Conservation (phyloP, 768 basidiomycete genomes). For the Mycena floridula region DNA sequence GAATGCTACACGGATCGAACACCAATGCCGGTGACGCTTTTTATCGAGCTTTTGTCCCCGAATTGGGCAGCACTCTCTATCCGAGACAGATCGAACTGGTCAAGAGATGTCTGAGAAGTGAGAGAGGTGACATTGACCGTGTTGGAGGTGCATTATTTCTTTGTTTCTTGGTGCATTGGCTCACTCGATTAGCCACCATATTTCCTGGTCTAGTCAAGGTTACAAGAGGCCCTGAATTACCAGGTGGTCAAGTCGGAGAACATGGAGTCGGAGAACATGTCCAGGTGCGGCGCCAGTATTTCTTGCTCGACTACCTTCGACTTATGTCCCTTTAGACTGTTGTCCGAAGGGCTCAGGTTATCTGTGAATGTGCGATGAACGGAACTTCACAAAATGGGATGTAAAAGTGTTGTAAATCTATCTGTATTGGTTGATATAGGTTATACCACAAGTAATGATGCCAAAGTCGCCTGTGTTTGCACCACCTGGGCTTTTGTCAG, state of each 20-base stretch:
- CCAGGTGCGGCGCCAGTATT: too few relatives aligned
- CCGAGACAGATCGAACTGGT: conserved; percentile 80
- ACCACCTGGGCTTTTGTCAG: conserved; percentile 48
- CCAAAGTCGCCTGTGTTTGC: conserved; percentile 77
- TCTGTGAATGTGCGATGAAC: conserved; percentile 76
- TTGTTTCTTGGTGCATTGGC: too few relatives aligned
- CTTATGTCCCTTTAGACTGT: conserved; percentile 61
- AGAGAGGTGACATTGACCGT: conserved; percentile 63
- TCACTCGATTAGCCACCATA: too few relatives aligned
- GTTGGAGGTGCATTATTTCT: too few relatives aligned
- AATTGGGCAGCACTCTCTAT: conserved; percentile 67
- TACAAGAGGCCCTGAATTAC: conserved; percentile 31
- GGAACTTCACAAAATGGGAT: conserved; percentile 13
- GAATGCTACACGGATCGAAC: conserved; percentile 77
- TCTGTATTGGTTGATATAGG: conserved; percentile 16
- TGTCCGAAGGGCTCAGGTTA: conserved; percentile 78
- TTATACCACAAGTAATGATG: conserved; percentile 72
- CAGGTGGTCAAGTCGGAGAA: conserved; percentile 35
- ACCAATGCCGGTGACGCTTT: conserved; percentile 65
- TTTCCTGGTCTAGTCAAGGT: conserved; percentile 89
- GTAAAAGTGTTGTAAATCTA: background rate
- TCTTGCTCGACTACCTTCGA: too few relatives aligned
- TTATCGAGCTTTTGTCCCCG: conserved; percentile 83
- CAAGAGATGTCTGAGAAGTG: conserved; percentile 73
- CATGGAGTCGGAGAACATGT: conserved; percentile 36